Evolutionary conservation across 108 stramenopile genomes (phyloP).

Genomic region (Ochromonas danica): DNA sequence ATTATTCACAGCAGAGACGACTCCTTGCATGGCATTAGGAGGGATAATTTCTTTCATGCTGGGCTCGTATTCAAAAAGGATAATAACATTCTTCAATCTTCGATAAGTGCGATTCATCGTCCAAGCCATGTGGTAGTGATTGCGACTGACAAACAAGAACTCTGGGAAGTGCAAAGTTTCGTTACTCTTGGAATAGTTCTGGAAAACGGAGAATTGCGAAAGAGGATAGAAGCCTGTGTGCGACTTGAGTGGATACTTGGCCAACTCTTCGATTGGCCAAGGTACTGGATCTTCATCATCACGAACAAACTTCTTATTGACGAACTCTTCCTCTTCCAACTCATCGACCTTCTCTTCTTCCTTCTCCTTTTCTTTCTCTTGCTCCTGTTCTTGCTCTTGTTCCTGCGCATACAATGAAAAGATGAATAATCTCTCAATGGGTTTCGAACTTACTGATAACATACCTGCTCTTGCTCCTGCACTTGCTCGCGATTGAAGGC

Average conservation of each 20-base stretch:
- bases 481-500: constrained; percentile 85
- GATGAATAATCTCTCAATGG: not conserved
- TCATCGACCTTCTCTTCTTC: constrained; percentile 83
- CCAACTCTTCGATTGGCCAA: constrained; percentile 78
- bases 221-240: constrained; percentile 80
- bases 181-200: constrained; percentile 66
- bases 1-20: not conserved
- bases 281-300: constrained; percentile 90
- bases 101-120: constrained; percentile 79
- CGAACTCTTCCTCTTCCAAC: constrained; percentile 82
- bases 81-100: constrained; percentile 94
- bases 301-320: constrained; percentile 88
- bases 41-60: not conserved
- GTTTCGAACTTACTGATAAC: not conserved
- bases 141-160: constrained; percentile 72
- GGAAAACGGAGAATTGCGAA: constrained; percentile 86
- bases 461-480: constrained; percentile 92
- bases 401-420: constrained; percentile 60
- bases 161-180: constrained; percentile 48
- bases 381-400: constrained; percentile 55
- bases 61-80: constrained; percentile 83
- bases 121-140: constrained; percentile 93
- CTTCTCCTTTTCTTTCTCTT: constrained; percentile 63
- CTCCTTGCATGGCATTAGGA: constrained; percentile 27
- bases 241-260: constrained; percentile 40